phyloP scores from a whole-genome alignment of 108 stramenopile species.

The Fragilaria crotonensis region DNA sequence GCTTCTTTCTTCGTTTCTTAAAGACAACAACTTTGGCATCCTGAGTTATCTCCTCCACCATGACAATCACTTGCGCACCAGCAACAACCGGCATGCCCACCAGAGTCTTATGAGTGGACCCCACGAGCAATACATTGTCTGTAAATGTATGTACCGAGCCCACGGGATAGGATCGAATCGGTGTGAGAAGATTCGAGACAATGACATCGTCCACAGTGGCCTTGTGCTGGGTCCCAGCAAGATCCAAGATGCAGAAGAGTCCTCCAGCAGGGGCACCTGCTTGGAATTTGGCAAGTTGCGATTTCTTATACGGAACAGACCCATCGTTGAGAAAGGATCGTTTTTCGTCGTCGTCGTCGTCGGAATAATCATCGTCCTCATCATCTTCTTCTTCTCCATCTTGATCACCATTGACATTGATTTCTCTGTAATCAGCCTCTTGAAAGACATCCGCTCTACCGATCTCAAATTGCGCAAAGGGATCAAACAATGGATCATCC shows the following conservation, averaged over 20 bases:
- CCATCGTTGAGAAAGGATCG: constrained; percentile 27
- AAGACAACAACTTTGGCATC: constrained; percentile 84
- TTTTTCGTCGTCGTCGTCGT: constrained; percentile 28
- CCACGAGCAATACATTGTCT: constrained; percentile 58
- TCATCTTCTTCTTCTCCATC: constrained; percentile 20
- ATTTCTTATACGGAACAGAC: constrained; percentile 44
- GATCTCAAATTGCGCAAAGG: constrained; percentile 48
- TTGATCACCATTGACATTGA: constrained; percentile 17
- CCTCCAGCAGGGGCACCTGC: constrained; percentile 76
- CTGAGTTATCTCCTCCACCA: constrained; percentile 86
- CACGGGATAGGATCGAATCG: constrained; percentile 50
- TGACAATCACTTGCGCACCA: constrained; percentile 72
- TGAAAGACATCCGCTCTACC: background rate
- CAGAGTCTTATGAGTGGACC: constrained; percentile 51
- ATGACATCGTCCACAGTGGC: constrained; percentile 75
- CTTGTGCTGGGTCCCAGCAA: constrained; percentile 82
- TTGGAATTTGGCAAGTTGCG: constrained; percentile 41
- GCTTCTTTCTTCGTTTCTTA: constrained; percentile 86
- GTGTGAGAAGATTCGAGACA: constrained; percentile 69
- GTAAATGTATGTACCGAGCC: constrained; percentile 67
- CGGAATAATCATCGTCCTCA: constrained; percentile 26
- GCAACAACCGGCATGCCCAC: constrained; percentile 74
- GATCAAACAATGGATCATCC: constrained; percentile 75
- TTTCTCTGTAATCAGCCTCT: constrained; percentile 22
- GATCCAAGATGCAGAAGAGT: constrained; percentile 61